Base-by-base conservation (phyloP, 83 land plant genomes). In the Thuja plicata region DNA sequence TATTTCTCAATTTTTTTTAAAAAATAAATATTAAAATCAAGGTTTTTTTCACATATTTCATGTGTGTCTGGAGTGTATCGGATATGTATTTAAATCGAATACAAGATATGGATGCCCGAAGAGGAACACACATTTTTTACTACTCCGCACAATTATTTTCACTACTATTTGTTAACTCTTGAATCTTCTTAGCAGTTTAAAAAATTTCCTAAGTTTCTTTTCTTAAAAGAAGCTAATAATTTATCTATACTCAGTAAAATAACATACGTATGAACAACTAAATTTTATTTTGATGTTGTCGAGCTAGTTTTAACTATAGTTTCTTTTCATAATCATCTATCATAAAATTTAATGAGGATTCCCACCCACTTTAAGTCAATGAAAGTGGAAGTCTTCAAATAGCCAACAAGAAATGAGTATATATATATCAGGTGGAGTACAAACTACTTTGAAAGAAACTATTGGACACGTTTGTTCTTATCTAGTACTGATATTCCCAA, bases 401-500 rank as follows among this genome's bases (percentile, higher is more conserved):
- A 8, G 35, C 79, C 38, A 34, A 11, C 12, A 35, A 76, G 13
- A 76, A 34, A 35, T 32, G 38, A 76, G 24, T n/a, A n/a, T 66
- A 50, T 50, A 35, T 76, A 35, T 76, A 9, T 32, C 79, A 76
- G 79, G 3, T 76, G 79, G 40, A 76, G 17, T 27, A 34, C 40
- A 37, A 60, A 11, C 73, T 86, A 54, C 4, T 55, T 86, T 6
- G 45, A 86, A 57, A 55, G 87, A 35, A 89, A 57, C 90, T 88
- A 89, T 41, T 86, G 87, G 71, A 86, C 45, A 34, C 87, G 57
- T 57, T 37, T 86, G n/a, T 3, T 73, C 45, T 86, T 86, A 19
- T 86, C 87, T n/a, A 86, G 8, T 1, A 86, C 3, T 17, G 41
- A n/a, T 37, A 86, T 86, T 37, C 38, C 79, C 50, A 35, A 19